A percentile compares a stretch with the other conserved stretches of the same genome.
Conservation (phyloP, 352 stramenopile genomes). For the Sclerospora graminicola region DNA sequence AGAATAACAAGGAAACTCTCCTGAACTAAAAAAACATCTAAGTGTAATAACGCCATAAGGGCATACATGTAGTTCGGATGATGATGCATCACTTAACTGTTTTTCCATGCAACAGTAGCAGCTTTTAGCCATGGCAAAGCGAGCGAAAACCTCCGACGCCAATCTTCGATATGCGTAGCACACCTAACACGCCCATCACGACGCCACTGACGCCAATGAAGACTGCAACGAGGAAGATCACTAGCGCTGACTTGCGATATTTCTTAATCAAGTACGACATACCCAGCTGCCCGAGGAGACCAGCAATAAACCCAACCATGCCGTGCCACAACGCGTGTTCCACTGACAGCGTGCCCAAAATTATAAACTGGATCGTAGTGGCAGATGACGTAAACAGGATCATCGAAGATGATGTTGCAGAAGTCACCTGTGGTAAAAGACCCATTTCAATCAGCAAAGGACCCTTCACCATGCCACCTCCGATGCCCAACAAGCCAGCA, state of each 20-base stretch:
- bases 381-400: conserved; percentile 92
- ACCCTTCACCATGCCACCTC: conserved; percentile 87
- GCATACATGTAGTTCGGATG: too few species aligned
- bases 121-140: too few species aligned
- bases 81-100: too few species aligned
- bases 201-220: conserved; percentile 61
- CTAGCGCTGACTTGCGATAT: conserved; percentile 74
- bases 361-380: conserved; percentile 92
- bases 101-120: too few species aligned
- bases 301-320: conserved; percentile 87
- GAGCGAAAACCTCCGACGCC: conserved; percentile 67
- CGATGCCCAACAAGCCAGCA: conserved; percentile 77
- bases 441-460: conserved; percentile 87
- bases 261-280: conserved; percentile 89
- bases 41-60: too few species aligned
- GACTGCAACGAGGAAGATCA: conserved; percentile 64
- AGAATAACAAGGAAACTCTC: too few species aligned
- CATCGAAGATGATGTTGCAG: conserved; percentile 87
- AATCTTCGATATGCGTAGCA: conserved; percentile 40
- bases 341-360: conserved; percentile 86
- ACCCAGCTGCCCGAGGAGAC: conserved; percentile 85
- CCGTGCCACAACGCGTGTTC: conserved; percentile 89
- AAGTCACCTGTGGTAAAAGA: conserved; percentile 77
- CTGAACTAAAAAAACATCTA: too few species aligned
- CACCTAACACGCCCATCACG: conserved; percentile 66